phyloP scores from a whole-genome alignment of 768 basidiomycete genomes.

The Pulveroboletus ravenelii region DNA sequence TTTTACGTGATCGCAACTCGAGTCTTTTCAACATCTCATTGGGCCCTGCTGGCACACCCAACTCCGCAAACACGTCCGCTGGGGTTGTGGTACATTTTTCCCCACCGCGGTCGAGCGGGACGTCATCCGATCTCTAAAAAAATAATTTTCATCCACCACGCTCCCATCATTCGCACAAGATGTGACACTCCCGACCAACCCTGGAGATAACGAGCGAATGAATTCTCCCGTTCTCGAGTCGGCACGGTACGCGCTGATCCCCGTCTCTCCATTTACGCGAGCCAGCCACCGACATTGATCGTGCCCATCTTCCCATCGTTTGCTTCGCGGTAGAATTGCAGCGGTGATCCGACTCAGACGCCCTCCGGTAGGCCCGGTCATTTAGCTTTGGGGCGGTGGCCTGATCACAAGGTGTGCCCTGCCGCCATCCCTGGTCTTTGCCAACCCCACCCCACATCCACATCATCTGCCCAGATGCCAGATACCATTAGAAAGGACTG shows the following conservation, averaged over 20 bases:
- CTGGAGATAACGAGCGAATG: neutral
- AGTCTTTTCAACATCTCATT: neutral
- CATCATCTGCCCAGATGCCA: constrained; percentile 13
- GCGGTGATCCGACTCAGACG: neutral
- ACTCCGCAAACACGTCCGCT: too few relatives aligned
- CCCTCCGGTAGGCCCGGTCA: constrained; percentile 3
- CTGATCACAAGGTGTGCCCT: neutral
- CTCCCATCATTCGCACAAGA: too few relatives aligned
- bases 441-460: neutral
- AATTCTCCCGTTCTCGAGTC: neutral
- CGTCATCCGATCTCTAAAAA: too few relatives aligned
- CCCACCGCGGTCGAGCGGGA: too few relatives aligned
- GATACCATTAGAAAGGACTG: constrained; percentile 7
- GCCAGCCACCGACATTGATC: too few relatives aligned
- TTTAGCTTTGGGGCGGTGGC: neutral
- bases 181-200: too few relatives aligned
- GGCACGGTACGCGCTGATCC: constrained; percentile 2
- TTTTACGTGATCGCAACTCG: neutral
- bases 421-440: neutral
- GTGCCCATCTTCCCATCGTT: constrained; percentile 7
- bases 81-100: too few relatives aligned
- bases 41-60: neutral
- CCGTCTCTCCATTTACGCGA: constrained; percentile 1
- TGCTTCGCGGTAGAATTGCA: constrained; percentile 22
- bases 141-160: too few relatives aligned